Conservation (phyloP, 176 grass and related monocot species). For the Zea mays region DNA sequence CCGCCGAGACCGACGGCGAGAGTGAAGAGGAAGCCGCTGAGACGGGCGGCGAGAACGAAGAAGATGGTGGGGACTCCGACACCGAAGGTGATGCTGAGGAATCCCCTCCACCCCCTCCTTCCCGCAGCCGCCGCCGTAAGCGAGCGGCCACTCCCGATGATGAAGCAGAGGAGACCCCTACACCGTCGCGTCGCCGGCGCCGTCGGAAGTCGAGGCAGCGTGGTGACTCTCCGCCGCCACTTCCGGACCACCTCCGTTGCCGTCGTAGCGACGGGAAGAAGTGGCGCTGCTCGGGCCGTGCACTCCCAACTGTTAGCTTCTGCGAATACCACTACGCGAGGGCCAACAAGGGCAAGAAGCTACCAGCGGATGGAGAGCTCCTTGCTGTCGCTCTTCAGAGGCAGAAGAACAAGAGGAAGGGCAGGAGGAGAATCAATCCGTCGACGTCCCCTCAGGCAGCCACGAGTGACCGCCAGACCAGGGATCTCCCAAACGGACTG, state of each 20-base stretch:
- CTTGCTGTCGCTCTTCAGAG: conserved; percentile 52
- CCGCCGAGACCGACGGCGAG: conserved; percentile 17
- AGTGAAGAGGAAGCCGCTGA: no score
- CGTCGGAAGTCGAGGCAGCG: conserved; percentile 33
- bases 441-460: conserved; percentile 27
- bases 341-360: conserved; percentile 64
- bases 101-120: conserved; percentile 41
- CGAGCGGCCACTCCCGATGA: conserved; percentile 39
- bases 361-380: conserved; percentile 49
- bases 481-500: conserved; percentile 88
- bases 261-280: conserved; percentile 83
- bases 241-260: conserved; percentile 72
- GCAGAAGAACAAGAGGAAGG: conserved; percentile 51
- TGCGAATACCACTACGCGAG: conserved; percentile 74
- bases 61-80: conserved; percentile 25
- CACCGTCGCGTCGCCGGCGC: conserved; percentile 42
- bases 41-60: conserved; percentile 29
- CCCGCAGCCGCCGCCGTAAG: conserved; percentile 47
- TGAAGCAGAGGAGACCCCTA: conserved; percentile 43
- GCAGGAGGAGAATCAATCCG: conserved; percentile 35
- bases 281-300: conserved; percentile 73
- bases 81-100: conserved; percentile 48
- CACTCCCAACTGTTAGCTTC: conserved; percentile 68
- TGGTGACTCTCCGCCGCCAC: conserved; percentile 47
- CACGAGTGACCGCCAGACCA: conserved; percentile 48